A percentile compares a stretch with the other conserved stretches of the same genome.
These are phyloP conservation scores for Magnaporthiopsis incrustans DNA, from an alignment of 2,329 filamentous ascomycete species.

Conservation along the genomic window DNA sequence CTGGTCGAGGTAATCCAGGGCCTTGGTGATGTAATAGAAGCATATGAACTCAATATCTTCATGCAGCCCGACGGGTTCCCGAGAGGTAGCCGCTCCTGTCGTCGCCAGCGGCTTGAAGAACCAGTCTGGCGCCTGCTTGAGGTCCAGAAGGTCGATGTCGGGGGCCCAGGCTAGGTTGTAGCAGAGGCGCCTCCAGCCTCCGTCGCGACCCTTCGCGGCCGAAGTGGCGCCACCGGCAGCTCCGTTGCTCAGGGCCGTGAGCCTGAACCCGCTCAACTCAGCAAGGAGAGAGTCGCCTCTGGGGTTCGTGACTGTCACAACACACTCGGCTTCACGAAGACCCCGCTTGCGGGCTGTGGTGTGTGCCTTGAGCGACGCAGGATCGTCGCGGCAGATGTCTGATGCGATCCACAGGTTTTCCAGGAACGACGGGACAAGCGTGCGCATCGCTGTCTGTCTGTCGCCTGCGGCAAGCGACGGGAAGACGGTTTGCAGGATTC, in stretches of 20 bases:
- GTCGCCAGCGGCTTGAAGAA: neutral
- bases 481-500: constrained; percentile 16
- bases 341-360: neutral
- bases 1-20: neutral
- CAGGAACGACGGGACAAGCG: neutral
- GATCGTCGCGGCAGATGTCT: neutral
- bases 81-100: neutral
- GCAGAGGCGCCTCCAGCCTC: neutral
- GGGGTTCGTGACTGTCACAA: neutral
- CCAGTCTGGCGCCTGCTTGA: constrained; percentile 11
- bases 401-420: neutral
- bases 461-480: neutral
- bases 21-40: constrained; percentile 10
- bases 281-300: neutral
- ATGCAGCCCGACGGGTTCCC: neutral
- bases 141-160: constrained; percentile 14
- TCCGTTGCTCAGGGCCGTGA: neutral
- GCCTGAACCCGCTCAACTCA: neutral
- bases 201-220: neutral
- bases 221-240: neutral
- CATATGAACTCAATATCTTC: constrained; percentile 9
- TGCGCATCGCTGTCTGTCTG: neutral
- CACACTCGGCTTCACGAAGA: neutral
- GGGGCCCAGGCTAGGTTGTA: constrained; percentile 7
- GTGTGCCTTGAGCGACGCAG: neutral